A percentile compares a stretch with the other conserved stretches of the same genome.
Conservation (phyloP, 306 rosid species). For the Vigna hirtella region DNA sequence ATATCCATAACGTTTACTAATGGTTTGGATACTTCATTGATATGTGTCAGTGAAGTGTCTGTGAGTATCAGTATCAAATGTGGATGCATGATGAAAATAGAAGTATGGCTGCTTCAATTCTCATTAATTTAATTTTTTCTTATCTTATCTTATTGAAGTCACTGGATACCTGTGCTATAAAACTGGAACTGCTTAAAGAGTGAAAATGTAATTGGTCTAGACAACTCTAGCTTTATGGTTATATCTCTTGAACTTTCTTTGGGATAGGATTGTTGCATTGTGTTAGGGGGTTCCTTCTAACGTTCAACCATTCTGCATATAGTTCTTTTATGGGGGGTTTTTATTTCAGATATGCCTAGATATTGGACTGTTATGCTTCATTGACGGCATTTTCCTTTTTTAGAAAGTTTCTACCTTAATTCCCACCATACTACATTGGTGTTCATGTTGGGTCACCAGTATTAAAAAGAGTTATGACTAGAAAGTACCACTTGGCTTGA, state of each 20-base stretch:
- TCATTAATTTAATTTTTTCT: too few relatives aligned
- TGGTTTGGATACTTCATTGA: background rate
- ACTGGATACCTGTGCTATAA: too few relatives aligned
- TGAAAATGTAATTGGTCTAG: background rate
- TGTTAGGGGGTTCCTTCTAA: background rate
- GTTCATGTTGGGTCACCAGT: constrained; percentile 11
- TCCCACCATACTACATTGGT: background rate
- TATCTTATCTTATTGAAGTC: too few relatives aligned
- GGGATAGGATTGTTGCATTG: constrained; percentile 11
- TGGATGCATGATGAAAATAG: too few relatives aligned
- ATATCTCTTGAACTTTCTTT: constrained; percentile 29
- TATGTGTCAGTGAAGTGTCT: background rate
- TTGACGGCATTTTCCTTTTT: constrained; percentile 17
- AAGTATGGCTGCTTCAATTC: too few relatives aligned
- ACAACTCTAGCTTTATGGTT: background rate
- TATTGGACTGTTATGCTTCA: constrained; percentile 17
- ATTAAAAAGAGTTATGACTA: background rate
- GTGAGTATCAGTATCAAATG: too few relatives aligned
- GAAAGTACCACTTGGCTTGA: background rate
- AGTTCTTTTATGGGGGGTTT: constrained; percentile 2
- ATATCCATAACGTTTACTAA: background rate
- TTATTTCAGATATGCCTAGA: constrained; percentile 25
- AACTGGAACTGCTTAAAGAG: too few relatives aligned
- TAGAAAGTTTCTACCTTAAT: constrained; percentile 6
- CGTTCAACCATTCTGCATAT: constrained; percentile 14